Conservation (phyloP, 345 rosid species). For the Moringa oleifera region DNA sequence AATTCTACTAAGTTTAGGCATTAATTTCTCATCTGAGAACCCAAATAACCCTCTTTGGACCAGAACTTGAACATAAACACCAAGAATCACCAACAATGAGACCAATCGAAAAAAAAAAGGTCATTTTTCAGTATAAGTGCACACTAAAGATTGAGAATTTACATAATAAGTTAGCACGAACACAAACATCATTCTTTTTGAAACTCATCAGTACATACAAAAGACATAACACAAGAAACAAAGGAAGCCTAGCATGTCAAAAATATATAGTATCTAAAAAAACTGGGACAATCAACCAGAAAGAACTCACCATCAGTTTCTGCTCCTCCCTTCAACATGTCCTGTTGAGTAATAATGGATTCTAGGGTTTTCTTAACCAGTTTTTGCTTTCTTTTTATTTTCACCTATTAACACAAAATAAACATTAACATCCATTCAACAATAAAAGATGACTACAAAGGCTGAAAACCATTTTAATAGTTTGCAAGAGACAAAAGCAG, state of each 20-base stretch:
- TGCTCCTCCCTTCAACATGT: slow-evolving; percentile 16
- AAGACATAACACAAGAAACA: neutral
- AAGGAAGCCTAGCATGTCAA: neutral
- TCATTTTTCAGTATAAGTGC: no score
- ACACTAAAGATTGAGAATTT: no score
- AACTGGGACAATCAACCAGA: neutral
- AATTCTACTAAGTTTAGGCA: no score
- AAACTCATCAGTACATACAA: neutral
- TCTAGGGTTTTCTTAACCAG: slow-evolving; percentile 23
- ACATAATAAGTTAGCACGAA: neutral
- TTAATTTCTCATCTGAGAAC: no score
- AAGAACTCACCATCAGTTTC: slow-evolving; percentile 21
- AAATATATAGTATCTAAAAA: no score
- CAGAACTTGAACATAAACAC: no score
- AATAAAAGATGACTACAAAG: no score
- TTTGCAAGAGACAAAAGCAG: neutral
- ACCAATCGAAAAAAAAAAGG: neutral
- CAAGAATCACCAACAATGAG: no score
- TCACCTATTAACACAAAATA: slow-evolving; percentile 15
- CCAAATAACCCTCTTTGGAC: no score
- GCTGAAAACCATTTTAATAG: neutral
- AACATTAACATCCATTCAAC: neutral
- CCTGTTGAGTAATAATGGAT: slow-evolving; percentile 16
- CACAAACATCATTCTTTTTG: no score
- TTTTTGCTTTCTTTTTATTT: slow-evolving; percentile 26